Evolutionary conservation across 2,329 filamentous ascomycete species (phyloP), one percentile per base, ranked within the genome.

Genomic region (Sclerotinia sclerotiorum): DNA sequence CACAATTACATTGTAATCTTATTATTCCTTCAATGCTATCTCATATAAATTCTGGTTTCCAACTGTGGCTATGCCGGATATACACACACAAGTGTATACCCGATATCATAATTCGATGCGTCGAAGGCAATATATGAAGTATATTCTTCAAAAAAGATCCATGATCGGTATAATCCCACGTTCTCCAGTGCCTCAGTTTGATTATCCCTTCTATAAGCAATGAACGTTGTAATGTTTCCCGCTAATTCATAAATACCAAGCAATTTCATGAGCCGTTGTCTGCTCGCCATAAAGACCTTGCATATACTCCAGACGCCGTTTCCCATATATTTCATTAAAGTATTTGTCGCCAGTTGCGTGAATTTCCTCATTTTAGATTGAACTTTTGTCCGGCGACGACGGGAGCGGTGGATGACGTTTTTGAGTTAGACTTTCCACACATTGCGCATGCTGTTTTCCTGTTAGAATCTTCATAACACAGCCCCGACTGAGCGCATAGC

Each of bases 71-170:
- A 51, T 51, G 46, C 11, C 46, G 32, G 1, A 39, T 27, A 51
- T 39, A 32, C 46, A 46, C 48, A 17, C 8, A 57, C 39, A 27
- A 5, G 49, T 39, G 21, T 39, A 24, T 27, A 39, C 24, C 13
- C 94, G 69, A 95, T 88, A 68, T 95, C 95, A 80, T 93, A 10
- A 11, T 51, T n/a, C 21, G 48, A 51, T 62, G 17, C 39, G n/a
- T 42, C 1, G 21, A 19, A 24, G 17, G 15, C 13, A 6, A 24
- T 51, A 27, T 27, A 42, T 35, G 4, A 63, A 35, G 3, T 17
- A 49, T 39, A 13, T 19, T 2, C 17, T 51, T 39, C 32, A 63
- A 39, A 6, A 3, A 21, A 21, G 32, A 24, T 39, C 15, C 15
- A n/a, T 6, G 17, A 39, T 63, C 5, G 46, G 46, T 51, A 32